Base-by-base conservation (phyloP, 306 rosid species). In the Trichosanthes cucumerina region DNA sequence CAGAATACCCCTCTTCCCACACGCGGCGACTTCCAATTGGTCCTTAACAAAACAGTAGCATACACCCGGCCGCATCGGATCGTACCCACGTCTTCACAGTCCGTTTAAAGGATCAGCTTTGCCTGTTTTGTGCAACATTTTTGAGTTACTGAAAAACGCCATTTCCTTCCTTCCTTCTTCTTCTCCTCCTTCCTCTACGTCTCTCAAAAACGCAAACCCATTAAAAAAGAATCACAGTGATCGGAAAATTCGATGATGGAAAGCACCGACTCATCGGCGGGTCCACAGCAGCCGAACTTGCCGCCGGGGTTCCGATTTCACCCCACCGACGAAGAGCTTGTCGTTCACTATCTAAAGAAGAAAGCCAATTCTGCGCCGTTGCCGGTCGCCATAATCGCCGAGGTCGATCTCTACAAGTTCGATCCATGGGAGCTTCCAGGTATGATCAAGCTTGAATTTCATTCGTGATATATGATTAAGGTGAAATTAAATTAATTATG, bases 391-490 rank as follows among this genome's bases (percentile, higher is more conserved):
- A 87, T 90, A 74, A 90, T 90, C 72, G 91, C 95, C 15, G 95
- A 90, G 52, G 91, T 90, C 33, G 91, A 90, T 80, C 92, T 90
- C 64, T 90, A 90, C 85, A 90, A 90, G 79, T 90, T 90, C 24
- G 95, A 90, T 78, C 95, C 95, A 0, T 90, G 92, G 95, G 91
- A 90, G 79, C 84, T 90, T 14, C 95, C 95, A 34, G 95, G 95
- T 50, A 50, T 50, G 1, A 39, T 39, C 44, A 38, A 38, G 6
- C 41, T 38, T 38, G 7, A 38, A 38, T 38, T 38, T 38, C 6
- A 38, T 28, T 28, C 1, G 2, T 28, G 33, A 28, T 28, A 28
- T 28, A 28, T 2, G 33, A 28, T 28, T n/a, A n/a, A n/a, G 33
- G 2, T 28, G 33, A 28, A 28, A 28, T 28, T 28, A 28, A 28